Evolutionary conservation across 1,284 basidiomycete genomes (phyloP).

Genomic region (Sanghuangporus baumii): DNA sequence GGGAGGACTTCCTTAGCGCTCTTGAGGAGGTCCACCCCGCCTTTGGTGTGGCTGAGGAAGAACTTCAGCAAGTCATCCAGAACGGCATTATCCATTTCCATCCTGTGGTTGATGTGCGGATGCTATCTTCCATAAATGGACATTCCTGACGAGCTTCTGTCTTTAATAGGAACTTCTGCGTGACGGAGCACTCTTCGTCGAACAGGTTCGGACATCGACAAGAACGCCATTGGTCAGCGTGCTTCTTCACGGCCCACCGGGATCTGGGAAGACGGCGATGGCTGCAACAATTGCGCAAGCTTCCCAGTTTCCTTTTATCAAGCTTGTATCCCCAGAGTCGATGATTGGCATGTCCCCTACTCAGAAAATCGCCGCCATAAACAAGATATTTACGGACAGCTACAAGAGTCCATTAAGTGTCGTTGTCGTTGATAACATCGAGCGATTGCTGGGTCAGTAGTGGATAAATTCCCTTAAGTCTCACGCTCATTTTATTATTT

Average conservation of each 20-base stretch:
- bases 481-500: not conserved
- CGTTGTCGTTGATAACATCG: constrained; percentile 94
- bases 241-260: constrained; percentile 85
- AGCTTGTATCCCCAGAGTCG: constrained; percentile 91
- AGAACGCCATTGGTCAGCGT: constrained; percentile 92
- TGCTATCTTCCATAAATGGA: not conserved
- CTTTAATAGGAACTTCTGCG: constrained; percentile 70
- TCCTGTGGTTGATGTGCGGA: constrained; percentile 63
- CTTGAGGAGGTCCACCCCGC: constrained; percentile 95
- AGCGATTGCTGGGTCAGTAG: constrained; percentile 75
- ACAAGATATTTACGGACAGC: constrained; percentile 92
- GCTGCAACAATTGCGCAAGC: constrained; percentile 93
- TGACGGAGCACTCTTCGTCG: constrained; percentile 89
- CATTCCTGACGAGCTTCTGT: not conserved
- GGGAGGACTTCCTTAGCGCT: constrained; percentile 86
- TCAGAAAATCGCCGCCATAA: constrained; percentile 90
- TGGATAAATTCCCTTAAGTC: not conserved
- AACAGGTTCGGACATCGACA: constrained; percentile 89
- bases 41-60: constrained; percentile 97
- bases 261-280: constrained; percentile 93
- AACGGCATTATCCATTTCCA: constrained; percentile 97
- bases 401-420: constrained; percentile 98
- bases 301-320: constrained; percentile 97
- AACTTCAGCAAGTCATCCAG: constrained; percentile 89
- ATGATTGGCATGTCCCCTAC: constrained; percentile 95